phyloP scores from a whole-genome alignment of 139 green algal genomes.

The Chlorella sp. region DNA sequence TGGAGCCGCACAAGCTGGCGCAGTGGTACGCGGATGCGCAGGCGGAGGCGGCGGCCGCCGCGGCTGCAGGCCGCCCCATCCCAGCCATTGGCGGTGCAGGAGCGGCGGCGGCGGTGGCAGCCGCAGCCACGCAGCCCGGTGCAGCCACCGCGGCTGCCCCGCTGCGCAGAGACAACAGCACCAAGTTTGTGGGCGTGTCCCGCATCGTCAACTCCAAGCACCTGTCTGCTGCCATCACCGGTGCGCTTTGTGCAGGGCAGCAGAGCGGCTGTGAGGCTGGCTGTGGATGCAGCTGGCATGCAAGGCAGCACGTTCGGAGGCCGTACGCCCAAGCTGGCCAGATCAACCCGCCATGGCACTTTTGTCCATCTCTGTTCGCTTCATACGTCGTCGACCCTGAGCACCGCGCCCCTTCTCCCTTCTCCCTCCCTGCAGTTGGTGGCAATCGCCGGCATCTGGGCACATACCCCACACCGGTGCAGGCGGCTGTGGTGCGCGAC shows the following conservation, averaged over 20 bases:
- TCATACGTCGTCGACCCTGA: too few species aligned
- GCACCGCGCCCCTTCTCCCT: too few species aligned
- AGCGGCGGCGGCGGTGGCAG: neutral
- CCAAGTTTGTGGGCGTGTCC: constrained; percentile 4
- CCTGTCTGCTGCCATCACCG: neutral
- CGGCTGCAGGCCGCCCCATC: too few species aligned
- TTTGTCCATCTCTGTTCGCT: too few species aligned
- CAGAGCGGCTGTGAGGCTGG: neutral
- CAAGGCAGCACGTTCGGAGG: too few species aligned
- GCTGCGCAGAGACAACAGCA: constrained; percentile 21
- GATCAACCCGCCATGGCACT: too few species aligned
- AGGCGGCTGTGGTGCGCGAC: constrained; percentile 17
- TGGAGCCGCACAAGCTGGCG: neutral
- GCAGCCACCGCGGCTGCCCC: neutral
- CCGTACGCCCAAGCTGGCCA: too few species aligned
- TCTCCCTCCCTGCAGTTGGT: neutral
- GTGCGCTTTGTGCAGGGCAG: neutral
- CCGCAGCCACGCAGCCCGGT: too few species aligned
- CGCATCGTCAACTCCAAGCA: neutral
- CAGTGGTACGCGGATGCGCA: neutral
- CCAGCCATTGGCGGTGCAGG: neutral
- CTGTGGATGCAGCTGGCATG: too few species aligned
- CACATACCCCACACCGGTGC: neutral
- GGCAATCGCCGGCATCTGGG: constrained; percentile 5
- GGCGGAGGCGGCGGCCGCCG: neutral